phyloP scores from a whole-genome alignment of 352 stramenopile species.

The Phytophthora syringae region DNA sequence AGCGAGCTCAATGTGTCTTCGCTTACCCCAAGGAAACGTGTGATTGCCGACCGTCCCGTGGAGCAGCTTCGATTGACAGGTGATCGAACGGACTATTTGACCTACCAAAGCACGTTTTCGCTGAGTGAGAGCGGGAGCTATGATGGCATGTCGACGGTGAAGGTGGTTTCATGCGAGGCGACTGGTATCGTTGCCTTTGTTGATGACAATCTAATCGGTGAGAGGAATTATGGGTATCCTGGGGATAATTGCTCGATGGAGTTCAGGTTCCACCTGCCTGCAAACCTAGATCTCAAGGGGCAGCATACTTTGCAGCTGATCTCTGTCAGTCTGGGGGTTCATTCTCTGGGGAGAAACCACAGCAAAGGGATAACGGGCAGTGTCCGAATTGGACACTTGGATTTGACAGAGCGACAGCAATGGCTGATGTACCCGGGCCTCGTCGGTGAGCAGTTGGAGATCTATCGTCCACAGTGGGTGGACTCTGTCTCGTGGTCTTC shows the following conservation, averaged over 20 bases:
- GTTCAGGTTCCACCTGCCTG: conserved; percentile 51
- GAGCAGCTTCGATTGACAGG: conserved; percentile 66
- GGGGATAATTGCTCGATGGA: conserved; percentile 57
- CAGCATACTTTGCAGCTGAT: conserved; percentile 53
- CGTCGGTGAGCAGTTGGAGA: conserved; percentile 68
- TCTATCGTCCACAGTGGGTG: conserved; percentile 55
- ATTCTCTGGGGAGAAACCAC: conserved; percentile 59
- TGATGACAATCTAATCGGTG: conserved; percentile 48
- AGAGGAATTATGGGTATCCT: conserved; percentile 54
- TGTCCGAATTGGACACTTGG: conserved; percentile 49
- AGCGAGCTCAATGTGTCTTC: conserved; percentile 48
- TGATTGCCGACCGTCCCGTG: conserved; percentile 44
- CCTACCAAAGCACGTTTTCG: conserved; percentile 61
- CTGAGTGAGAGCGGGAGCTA: conserved; percentile 1
- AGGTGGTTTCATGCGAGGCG: conserved; percentile 63
- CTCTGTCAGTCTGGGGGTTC: conserved; percentile 67
- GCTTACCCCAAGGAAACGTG: conserved; percentile 35
- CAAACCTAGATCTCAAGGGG: conserved; percentile 30
- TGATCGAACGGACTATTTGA: conserved; percentile 70
- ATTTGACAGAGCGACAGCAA: conserved; percentile 28
- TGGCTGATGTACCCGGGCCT: conserved; percentile 72
- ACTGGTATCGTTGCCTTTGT: conserved; percentile 63
- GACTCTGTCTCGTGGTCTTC: conserved; percentile 58
- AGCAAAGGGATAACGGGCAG: conserved; percentile 63
- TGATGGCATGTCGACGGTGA: conserved; percentile 24